phyloP scores from a whole-genome alignment of 164 flowering plant genomes.

The Paratinospora sagittata region DNA sequence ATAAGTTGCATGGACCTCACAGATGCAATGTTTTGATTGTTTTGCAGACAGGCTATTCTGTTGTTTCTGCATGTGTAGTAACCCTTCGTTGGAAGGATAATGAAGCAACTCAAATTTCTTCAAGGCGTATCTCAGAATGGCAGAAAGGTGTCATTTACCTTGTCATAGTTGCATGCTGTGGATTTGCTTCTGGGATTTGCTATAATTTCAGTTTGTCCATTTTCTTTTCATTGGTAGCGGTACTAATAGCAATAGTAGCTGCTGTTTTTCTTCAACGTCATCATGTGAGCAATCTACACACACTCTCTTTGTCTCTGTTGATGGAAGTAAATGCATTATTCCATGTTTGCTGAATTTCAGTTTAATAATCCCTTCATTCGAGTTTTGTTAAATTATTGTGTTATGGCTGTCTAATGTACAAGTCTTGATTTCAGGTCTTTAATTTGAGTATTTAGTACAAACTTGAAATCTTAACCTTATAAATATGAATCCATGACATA shows the following conservation, averaged over 20 bases:
- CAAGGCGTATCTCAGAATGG: constrained; percentile 45
- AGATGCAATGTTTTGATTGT: constrained; percentile 14
- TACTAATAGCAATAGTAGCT: constrained; percentile 47
- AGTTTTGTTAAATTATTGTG: not conserved
- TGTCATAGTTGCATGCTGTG: constrained; percentile 51
- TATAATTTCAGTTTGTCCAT: constrained; percentile 53
- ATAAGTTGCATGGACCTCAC: constrained; percentile 9
- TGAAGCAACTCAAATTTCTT: constrained; percentile 29
- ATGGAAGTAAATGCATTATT: not conserved
- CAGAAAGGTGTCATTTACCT: constrained; percentile 75
- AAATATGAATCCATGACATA: not conserved
- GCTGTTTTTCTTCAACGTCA: constrained; percentile 49
- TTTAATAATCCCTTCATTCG: not conserved
- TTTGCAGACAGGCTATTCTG: constrained; percentile 90
- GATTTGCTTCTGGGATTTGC: constrained; percentile 65
- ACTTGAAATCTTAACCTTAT: not conserved
- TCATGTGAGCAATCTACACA: constrained; percentile 60
- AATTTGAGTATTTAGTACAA: not conserved
- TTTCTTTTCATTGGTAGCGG: constrained; percentile 37
- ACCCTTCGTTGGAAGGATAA: constrained; percentile 75
- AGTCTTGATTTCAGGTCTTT: not conserved
- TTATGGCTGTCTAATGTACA: not conserved
- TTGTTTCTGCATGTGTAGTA: constrained; percentile 86
- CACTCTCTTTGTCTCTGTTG: not conserved
- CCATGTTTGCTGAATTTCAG: not conserved